Evolutionary conservation across 2,329 filamentous ascomycete genomes (phyloP).

Genomic region (Pseudogymnoascus pannorum): DNA sequence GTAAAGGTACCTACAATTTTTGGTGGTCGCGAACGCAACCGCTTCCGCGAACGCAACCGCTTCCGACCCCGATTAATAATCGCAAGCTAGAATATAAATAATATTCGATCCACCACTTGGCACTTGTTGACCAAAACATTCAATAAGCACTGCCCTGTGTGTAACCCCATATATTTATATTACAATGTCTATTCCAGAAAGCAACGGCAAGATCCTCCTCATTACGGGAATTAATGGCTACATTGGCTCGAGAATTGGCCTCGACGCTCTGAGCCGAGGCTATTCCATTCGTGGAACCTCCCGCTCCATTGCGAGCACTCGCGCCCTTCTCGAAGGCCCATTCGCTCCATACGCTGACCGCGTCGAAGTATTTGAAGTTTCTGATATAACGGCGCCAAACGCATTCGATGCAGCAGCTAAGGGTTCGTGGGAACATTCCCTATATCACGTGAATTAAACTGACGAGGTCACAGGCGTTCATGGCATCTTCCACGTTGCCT

Average conservation of each 20-base stretch:
- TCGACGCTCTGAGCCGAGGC: conserved; percentile 22
- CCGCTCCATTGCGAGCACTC: conserved; percentile 19
- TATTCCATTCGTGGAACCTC: conserved; percentile 28
- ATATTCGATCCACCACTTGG: not conserved
- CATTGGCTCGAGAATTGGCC: conserved; percentile 23
- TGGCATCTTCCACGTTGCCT: conserved; percentile 28
- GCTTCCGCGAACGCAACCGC: too few species aligned
- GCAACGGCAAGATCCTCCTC: conserved; percentile 25
- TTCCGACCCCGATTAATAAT: not conserved
- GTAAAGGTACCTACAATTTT: too few species aligned
- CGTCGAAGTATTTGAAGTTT: conserved; percentile 23
- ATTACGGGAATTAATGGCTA: conserved; percentile 31
- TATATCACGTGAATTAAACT: not conserved
- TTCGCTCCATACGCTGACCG: conserved; percentile 23
- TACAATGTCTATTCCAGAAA: conserved; percentile 20
- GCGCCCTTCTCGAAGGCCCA: conserved; percentile 22
- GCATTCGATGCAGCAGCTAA: conserved; percentile 26
- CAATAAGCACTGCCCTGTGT: not conserved
- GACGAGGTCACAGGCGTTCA: conserved; percentile 18
- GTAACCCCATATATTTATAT: conserved; percentile 12
- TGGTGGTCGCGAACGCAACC: too few species aligned
- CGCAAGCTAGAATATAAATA: not conserved
- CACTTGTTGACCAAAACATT: not conserved
- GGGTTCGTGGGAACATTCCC: conserved; percentile 13
- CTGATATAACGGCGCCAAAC: conserved; percentile 24